Base-by-base conservation (phyloP, 2,329 filamentous ascomycete genomes). In the Ilyonectria mors-panacis region DNA sequence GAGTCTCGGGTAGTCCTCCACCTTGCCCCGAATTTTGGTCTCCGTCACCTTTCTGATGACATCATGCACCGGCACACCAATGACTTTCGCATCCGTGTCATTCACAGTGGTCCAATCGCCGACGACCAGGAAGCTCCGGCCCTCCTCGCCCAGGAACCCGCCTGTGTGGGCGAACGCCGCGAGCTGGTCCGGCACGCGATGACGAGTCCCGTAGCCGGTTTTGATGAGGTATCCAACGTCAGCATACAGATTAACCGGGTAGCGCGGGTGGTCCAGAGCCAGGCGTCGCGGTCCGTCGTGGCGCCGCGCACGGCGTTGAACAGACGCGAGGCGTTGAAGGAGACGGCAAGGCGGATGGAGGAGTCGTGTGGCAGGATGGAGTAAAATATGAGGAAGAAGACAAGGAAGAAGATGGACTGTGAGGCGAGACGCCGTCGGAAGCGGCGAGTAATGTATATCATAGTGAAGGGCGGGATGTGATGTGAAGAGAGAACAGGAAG, bases 221-320 rank as follows among this genome's bases (percentile, higher is more conserved):
- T 89, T 89, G 70, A 89, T 77, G 56, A 89, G 81, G 68, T 86
- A 80, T 35, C 83, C 85, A 8, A 88, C 81, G 61, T 88, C 86
- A 42, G 78, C 78, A 58, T 78, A 76, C 39, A 85, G 76, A 62
- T 86, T 80, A 62, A 88, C 76, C 4, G 83, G 80, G 61, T 83
- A 82, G n/a, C 68, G 69, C n/a, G 80, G 57, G 78, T 70, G 70
- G 61, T 66, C 65, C 76, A 69, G 19, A 87, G 76, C 81, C 84
- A 85, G 33, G 81, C 80, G 63, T 86, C 84, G 72, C 76, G 75
- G 33, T 77, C 71, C 15, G 74, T 70, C 39, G 73, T 63, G 8
- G 76, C 69, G 26, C 70, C 71, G 30, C 75, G 76, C 17, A 83
- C 63, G 26, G 73, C 64, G 58, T 79, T 78, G 47, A 76, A 69